These are phyloP conservation scores for Galerina sulciceps DNA, from an alignment of 768 basidiomycete species.

Conservation along the genomic window DNA sequence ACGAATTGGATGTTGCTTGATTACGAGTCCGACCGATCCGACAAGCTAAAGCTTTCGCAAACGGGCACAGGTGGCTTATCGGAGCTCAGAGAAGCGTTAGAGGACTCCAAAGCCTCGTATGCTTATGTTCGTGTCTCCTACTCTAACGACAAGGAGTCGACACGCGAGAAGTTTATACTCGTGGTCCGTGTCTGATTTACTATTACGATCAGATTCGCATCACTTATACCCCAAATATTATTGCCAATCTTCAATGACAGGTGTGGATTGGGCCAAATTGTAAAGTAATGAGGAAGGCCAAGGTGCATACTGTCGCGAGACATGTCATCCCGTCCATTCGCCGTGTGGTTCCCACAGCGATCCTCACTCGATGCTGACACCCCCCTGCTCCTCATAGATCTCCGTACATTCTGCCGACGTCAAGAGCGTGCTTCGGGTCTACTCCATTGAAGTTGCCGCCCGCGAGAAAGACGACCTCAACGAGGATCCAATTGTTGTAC, in stretches of 20 bases:
- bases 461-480: slow-evolving; percentile 82
- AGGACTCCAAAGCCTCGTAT: slow-evolving; percentile 78
- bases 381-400: slow-evolving; percentile 55
- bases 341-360: slow-evolving; percentile 33
- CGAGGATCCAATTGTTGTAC: slow-evolving; percentile 83
- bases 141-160: slow-evolving; percentile 84
- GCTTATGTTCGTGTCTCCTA: slow-evolving; percentile 86
- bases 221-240: slow-evolving; percentile 21
- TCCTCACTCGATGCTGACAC: slow-evolving; percentile 28
- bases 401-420: slow-evolving; percentile 92
- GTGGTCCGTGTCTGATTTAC: slow-evolving; percentile 45
- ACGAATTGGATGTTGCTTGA: slow-evolving; percentile 92
- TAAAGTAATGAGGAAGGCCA: slow-evolving; percentile 92
- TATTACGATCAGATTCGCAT: slow-evolving; percentile 22
- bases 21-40: slow-evolving; percentile 84
- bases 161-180: slow-evolving; percentile 88
- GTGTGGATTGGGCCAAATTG: slow-evolving; percentile 82
- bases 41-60: slow-evolving; percentile 77
- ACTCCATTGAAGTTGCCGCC: slow-evolving; percentile 89
- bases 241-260: slow-evolving; percentile 31
- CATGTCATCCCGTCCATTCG: slow-evolving; percentile 19
- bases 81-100: slow-evolving; percentile 74
- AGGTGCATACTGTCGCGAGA: slow-evolving; percentile 56
- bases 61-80: slow-evolving; percentile 81
- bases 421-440: slow-evolving; percentile 76